Evolutionary conservation across 225 moss, liverwort and hornwort genomes (phyloP).

Genomic region (Lunularia cruciata): DNA sequence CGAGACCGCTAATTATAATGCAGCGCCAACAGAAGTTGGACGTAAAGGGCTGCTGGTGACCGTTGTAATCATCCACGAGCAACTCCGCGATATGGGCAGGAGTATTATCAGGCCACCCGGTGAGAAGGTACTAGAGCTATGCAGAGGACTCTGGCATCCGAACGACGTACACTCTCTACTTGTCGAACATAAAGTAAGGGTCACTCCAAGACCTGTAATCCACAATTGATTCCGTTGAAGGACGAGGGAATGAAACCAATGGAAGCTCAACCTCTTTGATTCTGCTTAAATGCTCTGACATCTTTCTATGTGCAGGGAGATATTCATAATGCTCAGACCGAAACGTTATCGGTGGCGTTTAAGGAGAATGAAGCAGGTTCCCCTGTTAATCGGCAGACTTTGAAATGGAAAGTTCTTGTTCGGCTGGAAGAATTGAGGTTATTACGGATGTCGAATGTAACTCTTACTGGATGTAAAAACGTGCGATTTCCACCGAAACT

Average conservation of each 20-base stretch:
- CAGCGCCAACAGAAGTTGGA: no score
- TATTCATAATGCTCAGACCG: not conserved
- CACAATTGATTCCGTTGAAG: no score
- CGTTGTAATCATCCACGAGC: not conserved
- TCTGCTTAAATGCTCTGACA: not conserved
- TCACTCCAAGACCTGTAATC: not conserved
- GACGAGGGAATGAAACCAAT: no score
- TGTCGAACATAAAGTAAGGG: not conserved
- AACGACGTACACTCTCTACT: not conserved
- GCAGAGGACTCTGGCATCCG: constrained; percentile 3
- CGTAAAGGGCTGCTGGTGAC: not conserved
- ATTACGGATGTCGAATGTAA: not conserved
- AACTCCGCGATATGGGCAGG: not conserved
- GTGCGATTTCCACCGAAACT: no score
- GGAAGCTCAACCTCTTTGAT: not conserved
- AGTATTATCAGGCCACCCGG: not conserved
- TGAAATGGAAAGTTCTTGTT: not conserved
- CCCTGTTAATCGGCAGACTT: no score
- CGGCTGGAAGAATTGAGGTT: not conserved
- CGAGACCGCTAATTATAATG: no score
- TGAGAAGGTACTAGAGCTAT: not conserved
- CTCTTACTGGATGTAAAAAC: not conserved
- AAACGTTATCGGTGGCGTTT: not conserved
- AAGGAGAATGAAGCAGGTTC: no score
- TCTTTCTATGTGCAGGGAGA: not conserved